Base-by-base conservation (phyloP, 2,329 filamentous ascomycete species). In the Pseudonectria buxi region DNA sequence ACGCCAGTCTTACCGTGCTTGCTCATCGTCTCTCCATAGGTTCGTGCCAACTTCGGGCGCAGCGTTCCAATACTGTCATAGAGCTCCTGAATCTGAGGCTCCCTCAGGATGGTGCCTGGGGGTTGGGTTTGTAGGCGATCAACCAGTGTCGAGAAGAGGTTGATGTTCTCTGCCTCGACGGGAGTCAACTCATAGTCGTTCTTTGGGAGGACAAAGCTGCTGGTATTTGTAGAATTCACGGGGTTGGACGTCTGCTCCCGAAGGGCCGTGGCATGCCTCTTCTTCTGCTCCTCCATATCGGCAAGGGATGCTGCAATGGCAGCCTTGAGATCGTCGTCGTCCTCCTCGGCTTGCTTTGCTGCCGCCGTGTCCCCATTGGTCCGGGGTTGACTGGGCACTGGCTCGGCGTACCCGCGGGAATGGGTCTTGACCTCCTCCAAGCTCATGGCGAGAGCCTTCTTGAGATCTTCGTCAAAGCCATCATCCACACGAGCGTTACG, bases 11-110 rank as follows among this genome's bases (percentile, higher is more conserved):
- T 67, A 86, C 86, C 89, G 61, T 96, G 92, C 63, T 98, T 98
- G 75, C 92, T 96, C 92, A 98, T 96, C 0, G 92, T 95, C 66
- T 98, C 92, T 36, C 92, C 92, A 56, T 96, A 95, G 1, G 90
- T 95, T 38, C 92, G 78, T 4, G 92, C 92, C 36, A 98, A 71
- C 61, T 98, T 98, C 2, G 92, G 92, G 32, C 92, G 77, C 44
- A 98, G 67, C 12, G 87, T 75, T n/a, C 90, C 88, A 51, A 98
- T 96, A 51, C 89, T 94, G 55, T 96, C 92, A 58, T 98, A 98
- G 4, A 98, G 70, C 63, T 98, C 92, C 61, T 98, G 92, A 33
- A 98, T 95, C 58, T 96, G 92, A 2, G 92, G 92, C 54, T 98
- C 92, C 32, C 92, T 76, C n/a, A 98, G 64, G 35, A 98, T 95